Evolutionary conservation across 1,284 basidiomycete genomes (phyloP), one percentile per base, ranked within the genome.

Genomic region (Trichosporon sp.): DNA sequence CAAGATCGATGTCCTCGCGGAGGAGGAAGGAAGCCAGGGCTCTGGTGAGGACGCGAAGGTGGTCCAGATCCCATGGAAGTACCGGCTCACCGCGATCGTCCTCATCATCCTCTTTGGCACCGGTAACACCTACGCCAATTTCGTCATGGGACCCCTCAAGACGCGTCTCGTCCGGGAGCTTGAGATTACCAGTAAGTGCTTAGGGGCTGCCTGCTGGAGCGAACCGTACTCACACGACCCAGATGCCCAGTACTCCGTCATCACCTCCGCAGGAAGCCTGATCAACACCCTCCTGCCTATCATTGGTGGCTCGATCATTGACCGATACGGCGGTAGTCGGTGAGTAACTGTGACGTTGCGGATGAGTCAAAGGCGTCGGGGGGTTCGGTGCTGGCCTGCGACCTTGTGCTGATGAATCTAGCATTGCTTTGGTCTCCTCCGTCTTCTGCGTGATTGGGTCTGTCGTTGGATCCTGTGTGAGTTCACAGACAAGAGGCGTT

Each of bases 251-350:
- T 84, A 80, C 70, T 79, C 81, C 13, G 75, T 79, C n/a, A 79
- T 84, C 71, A 67, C 80, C 2, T 80, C 79, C 5, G 80, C 83
- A 1, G 73, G 76, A 5, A 76, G 73, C 51, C 76, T 84, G 13
- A 77, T 83, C 75, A 84, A 84, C 68, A 81, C 80, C 2, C 67
- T 84, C 18, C 73, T 85, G 5, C 85, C 85, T 2, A 79, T 85
- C 67, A 76, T 85, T 9, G 80, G 81, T 1, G 85, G 84, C 51
- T 75, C 83, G 42, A 72, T 78, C 13, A 83, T 85, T 70, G 84
- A 85, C 72, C 80, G 81, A 60, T 83, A 78, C 70, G 84, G 80
- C 13, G 77, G 73, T 1, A 76, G 73, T 1, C 75, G 75, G 75
- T 77, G 53, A 67, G 76, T n/a, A n/a, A n/a, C n/a, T n/a, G n/a